phyloP scores from a whole-genome alignment of 1,139 yeast genomes.

The Yamadazyma friedrichii region DNA sequence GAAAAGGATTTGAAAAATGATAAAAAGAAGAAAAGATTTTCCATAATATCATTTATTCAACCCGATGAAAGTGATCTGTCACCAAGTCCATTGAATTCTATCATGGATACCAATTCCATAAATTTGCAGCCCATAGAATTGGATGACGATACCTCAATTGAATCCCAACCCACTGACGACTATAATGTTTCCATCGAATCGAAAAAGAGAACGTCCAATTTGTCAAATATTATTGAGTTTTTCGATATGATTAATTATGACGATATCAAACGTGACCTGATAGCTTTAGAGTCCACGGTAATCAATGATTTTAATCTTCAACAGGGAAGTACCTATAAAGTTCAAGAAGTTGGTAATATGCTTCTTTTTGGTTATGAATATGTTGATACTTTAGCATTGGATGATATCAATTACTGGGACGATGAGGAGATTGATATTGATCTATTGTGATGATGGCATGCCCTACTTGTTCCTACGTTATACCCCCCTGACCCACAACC shows the following conservation, averaged over 20 bases:
- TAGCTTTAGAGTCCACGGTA: conserved; percentile 3
- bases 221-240: conserved; percentile 15
- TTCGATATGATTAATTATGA: conserved; percentile 13
- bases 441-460: neutral
- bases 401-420: conserved; percentile 12
- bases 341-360: conserved; percentile 7
- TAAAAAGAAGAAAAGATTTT: conserved; percentile 6
- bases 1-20: conserved; percentile 1
- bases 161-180: conserved; percentile 1
- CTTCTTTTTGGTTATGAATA: conserved; percentile 11
- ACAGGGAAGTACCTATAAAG: conserved; percentile 7
- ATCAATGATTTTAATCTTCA: conserved; percentile 5
- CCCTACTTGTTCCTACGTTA: no score
- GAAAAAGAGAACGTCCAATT: conserved; percentile 13
- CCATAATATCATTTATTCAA: conserved; percentile 6
- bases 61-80: conserved; percentile 2
- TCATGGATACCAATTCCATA: conserved; percentile 4
- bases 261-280: conserved; percentile 1
- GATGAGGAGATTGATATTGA: neutral
- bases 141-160: conserved; percentile 6
- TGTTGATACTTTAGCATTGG: conserved; percentile 8
- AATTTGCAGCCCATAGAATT: conserved; percentile 7
- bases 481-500: neutral
- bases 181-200: conserved; percentile 3
- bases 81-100: conserved; percentile 3